Base-by-base conservation (phyloP, 805 yeast species). In the Cyberlindnera meyerae region DNA sequence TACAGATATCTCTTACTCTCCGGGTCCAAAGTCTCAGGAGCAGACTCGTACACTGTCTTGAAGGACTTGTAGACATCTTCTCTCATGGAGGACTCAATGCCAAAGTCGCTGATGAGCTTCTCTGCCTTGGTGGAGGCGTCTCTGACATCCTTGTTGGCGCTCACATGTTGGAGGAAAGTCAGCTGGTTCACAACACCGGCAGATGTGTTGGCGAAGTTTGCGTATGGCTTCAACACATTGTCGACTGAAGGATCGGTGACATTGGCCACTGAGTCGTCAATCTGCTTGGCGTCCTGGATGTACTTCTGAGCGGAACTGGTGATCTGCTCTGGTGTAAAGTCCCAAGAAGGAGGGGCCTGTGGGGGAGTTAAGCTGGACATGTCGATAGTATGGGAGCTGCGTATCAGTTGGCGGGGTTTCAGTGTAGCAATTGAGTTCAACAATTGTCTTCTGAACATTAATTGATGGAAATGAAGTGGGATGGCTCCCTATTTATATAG, bases 151-250 rank as follows among this genome's bases (percentile, higher is more conserved):
- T 78, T 74, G 44, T 71, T 68, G 15, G 76, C 51, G 4, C 89
- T 79, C 9, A 86, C 89, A 47, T 81, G 79, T 57, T 79, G 86
- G 51, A 77, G 79, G 54, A 86, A 85, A 14, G 79, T 65, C 48
- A 83, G 58, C 47, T 71, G 79, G 48, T 70, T 71, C 18, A 64
- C 63, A 6, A 68, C 34, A 5, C 69, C 68, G 8, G 65, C 58
- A 29, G 68, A 64, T 18, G 59, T 60, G 52, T 82, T 78, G 44
- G 75, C 77, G 36, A 68, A 58, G 25, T 65, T 57, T 17, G 78
- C 73, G 40, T 62, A 66, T 12, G 82, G 79, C 35, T 62, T 57
- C 38, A 84, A 67, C 11, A 77, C 73, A 36, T 63, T 68, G 3
- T 75, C 82, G 40, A 82, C 60, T 2, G 79, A 64, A 5, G 87